A percentile compares a stretch with the other conserved stretches of the same genome.
phyloP scores from a whole-genome alignment of 2,329 filamentous ascomycete species.

The Westerdykella ornata region DNA sequence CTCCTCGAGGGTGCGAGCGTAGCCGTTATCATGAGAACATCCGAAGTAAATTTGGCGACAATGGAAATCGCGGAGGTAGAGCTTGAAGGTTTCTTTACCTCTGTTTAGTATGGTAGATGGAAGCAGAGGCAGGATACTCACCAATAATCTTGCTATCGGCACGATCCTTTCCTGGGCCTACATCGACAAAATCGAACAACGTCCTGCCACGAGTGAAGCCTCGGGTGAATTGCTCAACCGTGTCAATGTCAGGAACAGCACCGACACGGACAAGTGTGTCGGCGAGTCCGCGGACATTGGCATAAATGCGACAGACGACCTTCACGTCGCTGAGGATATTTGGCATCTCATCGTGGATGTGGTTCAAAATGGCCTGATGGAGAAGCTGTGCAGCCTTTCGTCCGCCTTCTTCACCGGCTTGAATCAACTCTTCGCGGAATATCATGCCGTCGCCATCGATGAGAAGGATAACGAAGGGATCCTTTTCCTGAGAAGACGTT shows the following conservation, averaged over 20 bases:
- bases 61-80: slow-evolving; percentile 52
- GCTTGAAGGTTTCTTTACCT: slow-evolving; percentile 47
- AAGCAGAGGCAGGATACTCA: slow-evolving; percentile 32
- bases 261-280: slow-evolving; percentile 45
- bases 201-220: slow-evolving; percentile 50
- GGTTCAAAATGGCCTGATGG: slow-evolving; percentile 39
- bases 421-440: slow-evolving; percentile 47
- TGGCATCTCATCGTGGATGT: slow-evolving; percentile 32
- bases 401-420: slow-evolving; percentile 48
- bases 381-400: slow-evolving; percentile 48
- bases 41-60: slow-evolving; percentile 57
- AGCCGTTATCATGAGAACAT: slow-evolving; percentile 52
- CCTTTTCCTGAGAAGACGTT: slow-evolving; percentile 39
- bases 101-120: slow-evolving; percentile 6
- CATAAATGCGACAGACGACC: slow-evolving; percentile 49
- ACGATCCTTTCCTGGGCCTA: slow-evolving; percentile 42
- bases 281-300: slow-evolving; percentile 47
- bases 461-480: slow-evolving; percentile 50
- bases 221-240: slow-evolving; percentile 48
- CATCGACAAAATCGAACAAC: slow-evolving; percentile 42
- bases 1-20: slow-evolving; percentile 48
- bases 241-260: slow-evolving; percentile 37
- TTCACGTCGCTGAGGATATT: slow-evolving; percentile 41
- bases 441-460: slow-evolving; percentile 53
- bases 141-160: slow-evolving; percentile 44